Base-by-base conservation (phyloP, 345 rosid species). In the Sonneratia alba region DNA sequence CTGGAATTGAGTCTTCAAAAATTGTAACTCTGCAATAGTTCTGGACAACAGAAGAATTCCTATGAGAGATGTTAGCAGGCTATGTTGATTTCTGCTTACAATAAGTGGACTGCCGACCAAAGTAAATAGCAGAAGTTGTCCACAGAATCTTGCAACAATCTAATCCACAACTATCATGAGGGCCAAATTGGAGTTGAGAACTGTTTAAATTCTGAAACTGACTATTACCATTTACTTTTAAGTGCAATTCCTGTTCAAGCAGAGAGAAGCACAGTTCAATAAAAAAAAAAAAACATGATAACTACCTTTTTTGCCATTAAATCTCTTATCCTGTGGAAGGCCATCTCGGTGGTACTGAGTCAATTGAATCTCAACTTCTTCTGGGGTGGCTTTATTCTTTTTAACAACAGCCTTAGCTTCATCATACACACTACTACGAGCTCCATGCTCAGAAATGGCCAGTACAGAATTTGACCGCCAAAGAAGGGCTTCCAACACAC, bases 401-500 rank as follows among this genome's bases (percentile, higher is more conserved):
- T 77, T 77, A 18, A 94, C 88, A 40, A 91, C 97, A 70, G 97
- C 98, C 67, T 85, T 86, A 13, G 96, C 98, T 81, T 91, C 98
- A 62, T 93, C 97, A 76, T 94, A 94, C 75, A 94, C 90, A 40
- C 86, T 94, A 68, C 97, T 85, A 48, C 98, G 96, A 81, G 95
- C 98, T 80, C 98, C 98, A 72, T 94, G 97, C 79, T 89, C 93
- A 63, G 97, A 94, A 66, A 94, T 94, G 67, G 95, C 98, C 73
- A 94, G 82, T 34, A 84, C 87, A 24, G 93, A 94, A 82, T 88
- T 89, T 73, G 91, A 79, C 70, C 93, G 90, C 96, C 96, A 91
- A 66, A 93, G 94, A 71, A 94, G 95, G 40, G 96, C 93, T 73
- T 94, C 97, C 68, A 91, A 55, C 49, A 91, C 97, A 61, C 96